A percentile compares a stretch with the other conserved stretches of the same genome.
These are phyloP conservation scores for Aspergillus luchuensis DNA, from an alignment of 2,329 filamentous ascomycete species.

Conservation along the genomic window DNA sequence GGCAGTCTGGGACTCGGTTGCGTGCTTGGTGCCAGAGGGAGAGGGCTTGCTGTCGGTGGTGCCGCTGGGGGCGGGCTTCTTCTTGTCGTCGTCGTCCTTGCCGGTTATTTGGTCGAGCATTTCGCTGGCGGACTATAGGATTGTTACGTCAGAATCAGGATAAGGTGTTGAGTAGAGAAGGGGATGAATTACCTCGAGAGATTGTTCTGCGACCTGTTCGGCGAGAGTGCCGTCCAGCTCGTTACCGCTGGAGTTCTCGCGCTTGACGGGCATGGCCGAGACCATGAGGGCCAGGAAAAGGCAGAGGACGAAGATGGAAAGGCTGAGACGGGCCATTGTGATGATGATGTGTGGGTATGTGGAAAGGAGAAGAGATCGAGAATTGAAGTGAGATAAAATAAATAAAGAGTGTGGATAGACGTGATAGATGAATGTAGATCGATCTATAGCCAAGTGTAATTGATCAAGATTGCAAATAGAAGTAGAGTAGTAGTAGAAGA, in stretches of 20 bases:
- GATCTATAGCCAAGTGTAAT: conserved; percentile 11
- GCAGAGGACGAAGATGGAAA: conserved; percentile 33
- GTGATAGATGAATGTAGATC: neutral
- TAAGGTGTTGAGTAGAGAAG: no score
- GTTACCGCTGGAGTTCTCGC: neutral
- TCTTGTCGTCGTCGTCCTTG: neutral
- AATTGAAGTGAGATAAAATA: conserved; percentile 6
- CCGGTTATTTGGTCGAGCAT: conserved; percentile 21
- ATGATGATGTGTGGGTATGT: conserved; percentile 2
- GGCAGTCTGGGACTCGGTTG: neutral
- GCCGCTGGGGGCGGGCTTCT: neutral
- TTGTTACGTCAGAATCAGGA: neutral
- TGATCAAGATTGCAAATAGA: neutral
- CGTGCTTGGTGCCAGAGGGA: neutral
- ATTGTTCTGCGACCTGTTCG: conserved; percentile 8
- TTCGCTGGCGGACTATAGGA: conserved; percentile 19
- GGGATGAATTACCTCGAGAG: conserved; percentile 21
- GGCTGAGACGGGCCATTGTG: conserved; percentile 36
- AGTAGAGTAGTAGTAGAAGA: conserved; percentile 3
- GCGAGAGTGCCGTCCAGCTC: neutral
- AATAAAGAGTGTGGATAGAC: conserved; percentile 22
- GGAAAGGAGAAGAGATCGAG: conserved; percentile 12
- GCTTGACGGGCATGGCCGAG: conserved; percentile 32
- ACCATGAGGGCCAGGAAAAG: conserved; percentile 34
- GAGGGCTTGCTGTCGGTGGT: neutral